Percentiles rank a stretch among this genome's conserved stretches.
These are phyloP conservation scores for Nakazawaea wickerhamii DNA, from an alignment of 805 yeast species.

Conservation along the genomic window DNA sequence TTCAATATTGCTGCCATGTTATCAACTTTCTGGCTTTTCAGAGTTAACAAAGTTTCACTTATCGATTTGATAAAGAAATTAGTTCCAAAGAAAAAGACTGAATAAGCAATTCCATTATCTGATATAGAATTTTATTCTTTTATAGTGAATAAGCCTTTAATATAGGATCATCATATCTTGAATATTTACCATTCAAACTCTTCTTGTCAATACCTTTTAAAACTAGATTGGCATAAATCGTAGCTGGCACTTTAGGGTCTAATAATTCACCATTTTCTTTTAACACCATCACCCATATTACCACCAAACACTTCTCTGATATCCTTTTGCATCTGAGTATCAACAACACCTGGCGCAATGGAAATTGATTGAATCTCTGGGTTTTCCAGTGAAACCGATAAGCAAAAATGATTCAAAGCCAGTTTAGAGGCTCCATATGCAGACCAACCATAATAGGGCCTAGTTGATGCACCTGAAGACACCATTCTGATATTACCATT, in stretches of 20 bases:
- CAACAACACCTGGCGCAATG: constrained; percentile 93
- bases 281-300: constrained; percentile 57
- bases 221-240: constrained; percentile 62
- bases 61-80: constrained; percentile 14
- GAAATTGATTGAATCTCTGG: constrained; percentile 54
- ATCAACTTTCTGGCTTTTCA: constrained; percentile 29
- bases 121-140: no score
- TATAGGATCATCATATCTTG: constrained; percentile 50
- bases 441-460: constrained; percentile 71
- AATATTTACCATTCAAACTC: constrained; percentile 59
- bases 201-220: constrained; percentile 49
- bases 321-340: constrained; percentile 80
- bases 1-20: constrained; percentile 45
- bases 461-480: constrained; percentile 81
- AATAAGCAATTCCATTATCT: no score
- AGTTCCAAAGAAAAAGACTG: neutral
- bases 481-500: constrained; percentile 72
- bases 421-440: constrained; percentile 93
- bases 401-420: constrained; percentile 74
- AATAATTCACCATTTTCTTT: constrained; percentile 49
- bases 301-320: constrained; percentile 61
- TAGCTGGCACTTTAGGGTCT: constrained; percentile 68
- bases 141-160: constrained; percentile 13
- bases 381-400: constrained; percentile 66
- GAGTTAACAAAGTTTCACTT: constrained; percentile 32